Conservation (phyloP, 2,329 filamentous ascomycete species). For the Phyllosticta citribraziliensis region DNA sequence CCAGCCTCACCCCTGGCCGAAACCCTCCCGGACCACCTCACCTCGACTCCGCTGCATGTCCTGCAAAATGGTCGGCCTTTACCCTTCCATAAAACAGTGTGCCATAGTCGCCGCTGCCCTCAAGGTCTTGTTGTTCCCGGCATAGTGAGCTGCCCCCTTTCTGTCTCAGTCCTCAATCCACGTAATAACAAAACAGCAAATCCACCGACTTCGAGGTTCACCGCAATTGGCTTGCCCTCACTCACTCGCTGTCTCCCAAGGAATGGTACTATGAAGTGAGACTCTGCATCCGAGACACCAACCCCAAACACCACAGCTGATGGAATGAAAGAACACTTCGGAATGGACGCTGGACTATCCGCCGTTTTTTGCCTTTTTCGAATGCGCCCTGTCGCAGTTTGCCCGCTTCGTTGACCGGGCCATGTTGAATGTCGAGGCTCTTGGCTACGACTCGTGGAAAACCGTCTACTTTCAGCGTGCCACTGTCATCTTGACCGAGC, state of each 20-base stretch:
- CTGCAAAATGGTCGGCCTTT: constrained; percentile 30
- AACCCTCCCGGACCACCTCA: too few species aligned
- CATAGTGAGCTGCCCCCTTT: constrained; percentile 59
- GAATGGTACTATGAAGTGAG: constrained; percentile 86
- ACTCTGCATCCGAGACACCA: neutral
- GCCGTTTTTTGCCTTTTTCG: constrained; percentile 95
- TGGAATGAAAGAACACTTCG: constrained; percentile 59
- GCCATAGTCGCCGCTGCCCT: constrained; percentile 77
- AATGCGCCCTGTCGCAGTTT: constrained; percentile 79
- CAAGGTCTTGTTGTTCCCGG: constrained; percentile 85
- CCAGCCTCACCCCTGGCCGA: too few species aligned
- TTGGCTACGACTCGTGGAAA: constrained; percentile 84
- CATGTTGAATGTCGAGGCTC: constrained; percentile 72
- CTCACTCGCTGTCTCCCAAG: constrained; percentile 73
- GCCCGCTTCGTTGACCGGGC: constrained; percentile 67
- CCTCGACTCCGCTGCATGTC: neutral
- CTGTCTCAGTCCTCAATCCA: constrained; percentile 3
- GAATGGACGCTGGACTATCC: constrained; percentile 99
- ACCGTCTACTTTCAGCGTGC: constrained; percentile 86
- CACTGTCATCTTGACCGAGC: constrained; percentile 79
- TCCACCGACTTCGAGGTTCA: constrained; percentile 99
- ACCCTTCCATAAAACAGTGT: constrained; percentile 83
- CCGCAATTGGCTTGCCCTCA: constrained; percentile 96
- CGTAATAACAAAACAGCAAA: constrained; percentile 53
- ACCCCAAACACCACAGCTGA: constrained; percentile 13